A percentile compares a stretch with the other conserved stretches of the same genome.
Conservation (phyloP, 768 basidiomycete species). For the Tylopilus intermedius region DNA sequence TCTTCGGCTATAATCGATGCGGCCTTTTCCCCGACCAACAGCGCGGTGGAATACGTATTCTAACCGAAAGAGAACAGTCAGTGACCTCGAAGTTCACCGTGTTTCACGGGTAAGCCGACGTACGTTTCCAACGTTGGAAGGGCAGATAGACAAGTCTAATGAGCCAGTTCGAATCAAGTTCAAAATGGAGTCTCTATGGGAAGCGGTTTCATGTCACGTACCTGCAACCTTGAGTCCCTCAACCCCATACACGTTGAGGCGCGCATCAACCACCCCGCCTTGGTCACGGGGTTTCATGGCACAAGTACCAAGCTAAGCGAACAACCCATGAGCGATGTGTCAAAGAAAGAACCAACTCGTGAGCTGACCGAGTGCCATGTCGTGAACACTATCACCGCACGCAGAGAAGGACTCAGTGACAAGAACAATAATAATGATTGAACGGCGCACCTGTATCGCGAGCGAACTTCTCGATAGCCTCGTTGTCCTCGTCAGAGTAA, state of each 20-base stretch:
- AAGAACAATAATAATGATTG: no score
- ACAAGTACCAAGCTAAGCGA: constrained; percentile 54
- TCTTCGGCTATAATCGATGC: constrained; percentile 57
- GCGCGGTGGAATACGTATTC: constrained; percentile 43
- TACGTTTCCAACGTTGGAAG: no score
- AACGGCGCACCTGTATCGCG: no score
- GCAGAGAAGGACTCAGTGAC: no score
- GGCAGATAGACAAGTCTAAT: no score
- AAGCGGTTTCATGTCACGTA: constrained; percentile 10
- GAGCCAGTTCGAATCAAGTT: no score
- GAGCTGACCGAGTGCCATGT: no score
- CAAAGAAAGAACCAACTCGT: not conserved
- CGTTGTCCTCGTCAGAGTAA: no score
- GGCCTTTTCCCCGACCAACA: constrained; percentile 57
- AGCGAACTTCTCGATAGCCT: no score
- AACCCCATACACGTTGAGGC: constrained; percentile 60
- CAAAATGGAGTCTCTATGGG: no score
- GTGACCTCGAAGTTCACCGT: not conserved
- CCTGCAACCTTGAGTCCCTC: constrained; percentile 57
- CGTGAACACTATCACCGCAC: no score
- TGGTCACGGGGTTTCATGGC: constrained; percentile 60
- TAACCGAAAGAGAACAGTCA: not conserved
- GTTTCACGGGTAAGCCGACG: no score
- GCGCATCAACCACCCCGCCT: constrained; percentile 59
- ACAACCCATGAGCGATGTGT: not conserved